phyloP scores from a whole-genome alignment of 2,329 filamentous ascomycete genomes.

The Trichoderma gracile region DNA sequence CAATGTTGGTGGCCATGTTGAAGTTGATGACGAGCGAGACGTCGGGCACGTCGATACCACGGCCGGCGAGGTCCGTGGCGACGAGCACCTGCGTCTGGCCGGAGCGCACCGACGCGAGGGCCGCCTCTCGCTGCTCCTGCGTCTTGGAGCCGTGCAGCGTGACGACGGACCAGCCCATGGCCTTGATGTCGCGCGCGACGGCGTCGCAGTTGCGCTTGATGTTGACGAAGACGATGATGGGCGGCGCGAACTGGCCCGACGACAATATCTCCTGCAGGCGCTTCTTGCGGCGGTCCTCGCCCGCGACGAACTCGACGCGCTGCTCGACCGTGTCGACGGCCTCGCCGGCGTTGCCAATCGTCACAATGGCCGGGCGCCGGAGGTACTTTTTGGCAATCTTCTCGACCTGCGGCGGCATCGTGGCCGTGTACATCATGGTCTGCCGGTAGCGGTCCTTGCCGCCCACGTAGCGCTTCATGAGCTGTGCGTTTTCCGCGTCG shows the following conservation, averaged over 20 bases:
- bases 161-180: slow-evolving; percentile 86
- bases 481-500: slow-evolving; percentile 78
- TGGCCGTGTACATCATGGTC: slow-evolving; percentile 99
- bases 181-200: slow-evolving; percentile 89
- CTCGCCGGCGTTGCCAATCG: slow-evolving; percentile 91
- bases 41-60: slow-evolving; percentile 96
- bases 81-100: slow-evolving; percentile 85
- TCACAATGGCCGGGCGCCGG: slow-evolving; percentile 87
- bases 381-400: slow-evolving; percentile 97
- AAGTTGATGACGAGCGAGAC: slow-evolving; percentile 96
- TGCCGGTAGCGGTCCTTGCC: slow-evolving; percentile 82
- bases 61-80: slow-evolving; percentile 90
- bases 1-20: slow-evolving; percentile 94
- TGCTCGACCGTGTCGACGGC: slow-evolving; percentile 98
- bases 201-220: slow-evolving; percentile 99
- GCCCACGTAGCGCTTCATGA: slow-evolving; percentile 80
- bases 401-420: slow-evolving; percentile 91
- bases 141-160: slow-evolving; percentile 95
- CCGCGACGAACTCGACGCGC: slow-evolving; percentile 84
- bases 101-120: slow-evolving; percentile 78
- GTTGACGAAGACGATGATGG: slow-evolving; percentile 99
- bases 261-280: slow-evolving; percentile 86
- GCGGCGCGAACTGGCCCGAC: slow-evolving; percentile 76
- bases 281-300: slow-evolving; percentile 96
- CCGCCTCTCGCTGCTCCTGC: slow-evolving; percentile 95